phyloP scores from a whole-genome alignment of 305 asterid genomes.

The Fraxinus angustifolia region DNA sequence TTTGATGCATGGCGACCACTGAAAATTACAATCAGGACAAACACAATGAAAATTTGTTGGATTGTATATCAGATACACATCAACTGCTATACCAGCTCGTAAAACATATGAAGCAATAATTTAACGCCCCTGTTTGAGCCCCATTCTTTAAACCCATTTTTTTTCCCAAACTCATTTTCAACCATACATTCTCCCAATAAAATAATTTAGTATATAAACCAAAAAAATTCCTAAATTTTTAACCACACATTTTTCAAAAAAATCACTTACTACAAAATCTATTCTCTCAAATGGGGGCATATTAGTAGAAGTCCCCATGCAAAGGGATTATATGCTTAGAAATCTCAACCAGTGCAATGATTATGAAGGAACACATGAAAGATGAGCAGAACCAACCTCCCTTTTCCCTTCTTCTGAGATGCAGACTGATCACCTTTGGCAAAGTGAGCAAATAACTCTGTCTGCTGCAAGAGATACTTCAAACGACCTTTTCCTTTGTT shows the following conservation, averaged over 20 bases:
- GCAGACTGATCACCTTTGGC: constrained; percentile 80
- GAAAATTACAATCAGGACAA: constrained; percentile 25
- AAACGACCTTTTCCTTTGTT: constrained; percentile 92
- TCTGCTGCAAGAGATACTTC: constrained; percentile 92
- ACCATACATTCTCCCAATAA: background rate
- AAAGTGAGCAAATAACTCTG: constrained; percentile 97
- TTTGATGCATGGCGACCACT: constrained; percentile 99
- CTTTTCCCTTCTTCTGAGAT: constrained; percentile 71
- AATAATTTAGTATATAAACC: background rate
- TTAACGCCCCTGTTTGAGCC: background rate
- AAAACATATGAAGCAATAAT: background rate
- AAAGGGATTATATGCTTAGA: background rate
- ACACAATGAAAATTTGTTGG: background rate
- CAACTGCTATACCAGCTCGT: background rate
- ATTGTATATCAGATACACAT: background rate
- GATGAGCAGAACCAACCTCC: constrained; percentile 45
- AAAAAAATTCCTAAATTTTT: background rate
- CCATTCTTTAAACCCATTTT: background rate
- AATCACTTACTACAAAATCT: background rate
- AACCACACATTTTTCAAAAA: background rate
- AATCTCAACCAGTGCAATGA: background rate
- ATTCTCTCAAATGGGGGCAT: background rate
- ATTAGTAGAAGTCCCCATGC: background rate
- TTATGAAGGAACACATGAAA: background rate
- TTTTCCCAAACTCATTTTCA: background rate